A percentile compares a stretch with the other conserved stretches of the same genome.
Conservation (phyloP, 2,329 filamentous ascomycete species). For the Orbilia blumenaviensis region DNA sequence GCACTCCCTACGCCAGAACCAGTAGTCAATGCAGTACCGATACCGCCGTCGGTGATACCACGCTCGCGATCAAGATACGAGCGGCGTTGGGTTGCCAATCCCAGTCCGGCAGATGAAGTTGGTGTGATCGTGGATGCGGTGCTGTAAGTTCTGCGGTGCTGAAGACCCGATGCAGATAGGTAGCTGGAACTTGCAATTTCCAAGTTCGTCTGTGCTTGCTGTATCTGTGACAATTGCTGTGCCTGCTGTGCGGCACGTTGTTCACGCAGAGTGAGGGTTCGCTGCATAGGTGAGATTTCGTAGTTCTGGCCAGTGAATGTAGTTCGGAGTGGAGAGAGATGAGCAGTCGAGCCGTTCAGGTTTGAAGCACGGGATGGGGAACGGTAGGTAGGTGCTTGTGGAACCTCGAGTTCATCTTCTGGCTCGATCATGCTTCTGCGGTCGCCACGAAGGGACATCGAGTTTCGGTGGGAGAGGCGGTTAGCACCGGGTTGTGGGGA, state of each 20-base stretch:
- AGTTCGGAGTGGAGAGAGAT: slow-evolving; percentile 34
- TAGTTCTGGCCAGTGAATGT: slow-evolving; percentile 21
- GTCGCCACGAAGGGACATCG: slow-evolving; percentile 44
- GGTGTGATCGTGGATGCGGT: slow-evolving; percentile 32
- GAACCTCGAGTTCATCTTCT: slow-evolving; percentile 46
- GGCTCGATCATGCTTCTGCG: slow-evolving; percentile 32
- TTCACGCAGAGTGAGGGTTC: slow-evolving; percentile 36
- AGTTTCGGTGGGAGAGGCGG: slow-evolving; percentile 45
- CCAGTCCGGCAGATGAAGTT: slow-evolving; percentile 18
- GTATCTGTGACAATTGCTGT: neutral
- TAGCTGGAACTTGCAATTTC: slow-evolving; percentile 17
- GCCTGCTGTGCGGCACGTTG: slow-evolving; percentile 25
- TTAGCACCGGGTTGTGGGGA: slow-evolving; percentile 46
- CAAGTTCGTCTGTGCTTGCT: slow-evolving; percentile 25
- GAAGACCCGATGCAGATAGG: slow-evolving; percentile 20
- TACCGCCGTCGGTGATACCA: slow-evolving; percentile 23
- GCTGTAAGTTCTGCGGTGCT: slow-evolving; percentile 41
- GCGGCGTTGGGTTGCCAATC: slow-evolving; percentile 20
- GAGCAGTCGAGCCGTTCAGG: slow-evolving; percentile 2
- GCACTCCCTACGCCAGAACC: slow-evolving; percentile 27
- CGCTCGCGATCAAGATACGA: slow-evolving; percentile 44
- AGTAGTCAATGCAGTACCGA: slow-evolving; percentile 39
- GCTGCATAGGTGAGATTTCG: slow-evolving; percentile 42
- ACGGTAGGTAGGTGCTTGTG: slow-evolving; percentile 26
- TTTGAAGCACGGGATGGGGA: slow-evolving; percentile 45